Conservation (phyloP, 2,329 filamentous ascomycete species). For the Ophiocordyceps unilateralis region DNA sequence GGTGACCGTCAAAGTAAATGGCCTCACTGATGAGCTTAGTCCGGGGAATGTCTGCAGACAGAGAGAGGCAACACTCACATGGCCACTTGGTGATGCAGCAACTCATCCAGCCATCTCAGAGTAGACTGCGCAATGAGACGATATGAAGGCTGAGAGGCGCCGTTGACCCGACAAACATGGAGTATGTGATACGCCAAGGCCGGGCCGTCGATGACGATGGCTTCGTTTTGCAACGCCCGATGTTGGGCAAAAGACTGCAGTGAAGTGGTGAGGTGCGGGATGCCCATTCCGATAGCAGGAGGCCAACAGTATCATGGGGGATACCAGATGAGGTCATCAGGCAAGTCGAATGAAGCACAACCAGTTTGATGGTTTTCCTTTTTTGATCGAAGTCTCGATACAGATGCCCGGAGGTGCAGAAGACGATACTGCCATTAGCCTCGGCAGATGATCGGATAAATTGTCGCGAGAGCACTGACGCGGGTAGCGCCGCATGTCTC, state of each 20-base stretch:
- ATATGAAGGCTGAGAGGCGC: constrained; percentile 43
- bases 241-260: constrained; percentile 33
- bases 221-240: constrained; percentile 21
- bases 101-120: constrained; percentile 42
- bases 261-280: constrained; percentile 35
- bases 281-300: constrained; percentile 31
- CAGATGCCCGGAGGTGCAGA: no score
- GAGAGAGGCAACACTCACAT: constrained; percentile 32
- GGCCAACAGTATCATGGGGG: background rate
- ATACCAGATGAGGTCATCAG: no score
- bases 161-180: constrained; percentile 32
- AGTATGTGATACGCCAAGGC: constrained; percentile 61
- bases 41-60: background rate
- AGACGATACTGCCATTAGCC: no score
- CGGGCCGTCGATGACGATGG: constrained; percentile 56
- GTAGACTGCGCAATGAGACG: constrained; percentile 40
- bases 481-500: no score
- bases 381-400: no score
- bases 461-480: no score
- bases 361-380: no score
- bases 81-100: constrained; percentile 35
- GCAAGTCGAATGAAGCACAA: no score
- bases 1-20: constrained; percentile 74
- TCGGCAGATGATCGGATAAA: no score
- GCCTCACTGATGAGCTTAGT: constrained; percentile 19